Conservation (phyloP, 2,329 filamentous ascomycete genomes). For the Cordyceps farinosa region DNA sequence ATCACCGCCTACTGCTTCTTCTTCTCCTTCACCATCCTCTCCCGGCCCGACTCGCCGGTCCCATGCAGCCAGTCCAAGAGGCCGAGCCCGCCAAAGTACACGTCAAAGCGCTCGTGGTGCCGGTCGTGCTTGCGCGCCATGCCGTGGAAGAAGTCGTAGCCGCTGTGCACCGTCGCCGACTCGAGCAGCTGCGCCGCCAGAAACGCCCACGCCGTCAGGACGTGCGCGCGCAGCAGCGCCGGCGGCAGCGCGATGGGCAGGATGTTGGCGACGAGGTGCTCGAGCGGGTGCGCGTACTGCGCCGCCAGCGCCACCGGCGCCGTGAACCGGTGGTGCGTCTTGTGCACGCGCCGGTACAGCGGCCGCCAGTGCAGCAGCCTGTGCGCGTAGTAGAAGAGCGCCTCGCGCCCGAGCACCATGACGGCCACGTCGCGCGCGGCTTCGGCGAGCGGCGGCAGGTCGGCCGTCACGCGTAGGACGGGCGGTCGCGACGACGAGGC, state of each 20-base stretch:
- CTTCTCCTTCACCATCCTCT: neutral
- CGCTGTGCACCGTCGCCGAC: constrained; percentile 54
- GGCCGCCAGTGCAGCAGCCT: constrained; percentile 47
- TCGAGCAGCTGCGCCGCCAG: constrained; percentile 46
- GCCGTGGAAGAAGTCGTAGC: constrained; percentile 51
- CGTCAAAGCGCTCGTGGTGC: constrained; percentile 54
- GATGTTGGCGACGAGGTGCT: constrained; percentile 52
- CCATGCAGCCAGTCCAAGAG: constrained; percentile 54
- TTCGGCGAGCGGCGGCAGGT: constrained; percentile 35
- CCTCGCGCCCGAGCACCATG: constrained; percentile 43
- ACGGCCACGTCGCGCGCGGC: constrained; percentile 40
- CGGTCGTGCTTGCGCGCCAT: constrained; percentile 50
- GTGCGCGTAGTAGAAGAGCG: constrained; percentile 54
- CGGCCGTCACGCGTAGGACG: constrained; percentile 36
- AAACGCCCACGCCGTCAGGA: constrained; percentile 52
- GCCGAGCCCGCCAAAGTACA: constrained; percentile 52
- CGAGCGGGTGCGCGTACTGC: constrained; percentile 55
- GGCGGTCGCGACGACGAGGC: constrained; percentile 22
- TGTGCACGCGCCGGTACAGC: constrained; percentile 51
- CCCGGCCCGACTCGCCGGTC: constrained; percentile 33
- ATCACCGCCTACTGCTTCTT: neutral
- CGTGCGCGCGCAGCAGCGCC: constrained; percentile 42
- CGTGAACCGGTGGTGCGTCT: constrained; percentile 53
- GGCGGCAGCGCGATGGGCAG: constrained; percentile 50
- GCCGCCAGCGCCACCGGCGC: constrained; percentile 53